phyloP scores from a whole-genome alignment of 495 filamentous ascomycete species.

The Xylaria longipes region DNA sequence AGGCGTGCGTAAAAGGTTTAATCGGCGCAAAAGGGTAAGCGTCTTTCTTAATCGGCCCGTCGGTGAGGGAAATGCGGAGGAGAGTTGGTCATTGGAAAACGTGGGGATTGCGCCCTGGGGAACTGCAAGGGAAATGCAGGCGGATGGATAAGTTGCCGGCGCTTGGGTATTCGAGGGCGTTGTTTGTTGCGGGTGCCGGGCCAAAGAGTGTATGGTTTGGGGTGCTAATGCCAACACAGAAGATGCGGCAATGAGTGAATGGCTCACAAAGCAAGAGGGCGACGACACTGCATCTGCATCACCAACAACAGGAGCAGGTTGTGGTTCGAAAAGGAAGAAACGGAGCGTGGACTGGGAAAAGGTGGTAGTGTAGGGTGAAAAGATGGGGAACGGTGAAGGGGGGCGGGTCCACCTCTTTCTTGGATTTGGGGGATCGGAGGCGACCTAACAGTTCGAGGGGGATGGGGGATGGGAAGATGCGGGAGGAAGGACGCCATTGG shows the following conservation, averaged over 20 bases:
- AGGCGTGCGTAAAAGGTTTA: slow-evolving; percentile 25
- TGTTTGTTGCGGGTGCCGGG: not conserved
- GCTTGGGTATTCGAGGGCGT: not conserved
- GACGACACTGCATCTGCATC: slow-evolving; percentile 12
- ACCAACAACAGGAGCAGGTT: not conserved
- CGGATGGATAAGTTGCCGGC: slow-evolving; percentile 1
- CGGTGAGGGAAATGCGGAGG: slow-evolving; percentile 42
- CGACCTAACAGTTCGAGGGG: not conserved
- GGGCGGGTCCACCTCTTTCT: slow-evolving; percentile 14
- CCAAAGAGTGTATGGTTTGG: not conserved
- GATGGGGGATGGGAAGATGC: not conserved
- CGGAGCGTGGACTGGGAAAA: slow-evolving; percentile 23
- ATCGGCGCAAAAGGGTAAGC: slow-evolving; percentile 38
- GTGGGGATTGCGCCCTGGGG: slow-evolving; percentile 41
- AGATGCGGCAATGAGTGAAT: slow-evolving; percentile 10
- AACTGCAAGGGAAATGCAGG: slow-evolving; percentile 17
- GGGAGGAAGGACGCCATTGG: not conserved
- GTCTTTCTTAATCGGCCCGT: slow-evolving; percentile 43
- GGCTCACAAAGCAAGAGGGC: not conserved
- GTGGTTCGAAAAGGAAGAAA: slow-evolving; percentile 17
- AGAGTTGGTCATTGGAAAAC: slow-evolving; percentile 42
- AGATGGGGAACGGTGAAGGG: slow-evolving; percentile 29
- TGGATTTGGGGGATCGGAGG: slow-evolving; percentile 1
- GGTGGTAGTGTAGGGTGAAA: slow-evolving; percentile 23
- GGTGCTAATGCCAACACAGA: not conserved